Evolutionary conservation across 2,329 filamentous ascomycete species (phyloP), one percentile per base, ranked within the genome.

Genomic region (Ascochyta viciae-villosae): DNA sequence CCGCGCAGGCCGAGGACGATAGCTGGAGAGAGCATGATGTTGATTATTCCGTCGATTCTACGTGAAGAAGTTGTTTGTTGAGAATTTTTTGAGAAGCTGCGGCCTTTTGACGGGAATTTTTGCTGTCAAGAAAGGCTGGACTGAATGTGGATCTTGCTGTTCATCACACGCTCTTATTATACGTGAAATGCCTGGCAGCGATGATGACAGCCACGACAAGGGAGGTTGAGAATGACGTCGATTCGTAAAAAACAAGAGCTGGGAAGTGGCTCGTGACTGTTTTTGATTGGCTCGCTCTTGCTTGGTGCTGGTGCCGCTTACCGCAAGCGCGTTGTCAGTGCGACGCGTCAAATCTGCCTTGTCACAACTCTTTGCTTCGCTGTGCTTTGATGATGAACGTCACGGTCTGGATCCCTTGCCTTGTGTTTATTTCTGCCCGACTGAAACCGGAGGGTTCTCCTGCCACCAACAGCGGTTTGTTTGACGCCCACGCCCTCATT

Each of bases 1-100:
- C 84, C 81, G 71, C 92, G 89, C 62, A 90, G 78, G 46, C 88
- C 85, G 65, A 87, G 79, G 43, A 86, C 80, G 64, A 87, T 55
- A 29, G 62, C 63, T 23, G 66, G 64, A 57, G 64, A 57, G 24
- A 67, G 60, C 66, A 68, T 68, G 27, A 60, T 65, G 47, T 6
- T 34, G 31, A 47, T 50, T 29, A 23, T 12, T 27, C 41, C n/a
- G 43, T 16, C 49, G 41, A 27, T 42, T 29, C 3, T 39, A 22
- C 12, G 16, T 12, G 38, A 24, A 43, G 52, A 26, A 35, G 31
- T 9, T 27, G 26, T 41, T 2, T 10, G 23, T 16, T 41, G 12
- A 16, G 31, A 8, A 38, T 6, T 24, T 16, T n/a, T 6, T n/a
- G 29, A 16, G 13, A 44, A 33, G 26, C 22, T 46, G 49, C 26